phyloP scores from a whole-genome alignment of 441 rosid species.

The Arabidopsis lyrata region DNA sequence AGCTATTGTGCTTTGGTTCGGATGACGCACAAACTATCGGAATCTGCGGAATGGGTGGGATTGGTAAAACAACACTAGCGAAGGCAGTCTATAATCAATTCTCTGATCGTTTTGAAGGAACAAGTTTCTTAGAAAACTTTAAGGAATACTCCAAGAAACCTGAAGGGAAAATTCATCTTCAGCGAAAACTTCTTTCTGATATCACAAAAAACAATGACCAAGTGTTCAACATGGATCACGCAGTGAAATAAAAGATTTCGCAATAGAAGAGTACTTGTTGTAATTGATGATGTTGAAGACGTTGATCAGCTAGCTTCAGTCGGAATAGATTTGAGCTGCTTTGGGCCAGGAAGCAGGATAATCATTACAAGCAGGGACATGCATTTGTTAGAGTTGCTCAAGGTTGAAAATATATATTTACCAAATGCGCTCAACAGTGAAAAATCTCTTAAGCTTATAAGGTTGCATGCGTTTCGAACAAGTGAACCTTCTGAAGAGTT shows the following conservation, averaged over 20 bases:
- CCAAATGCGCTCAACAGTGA: neutral
- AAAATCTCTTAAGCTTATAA: slow-evolving; percentile 37
- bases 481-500: neutral
- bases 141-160: neutral
- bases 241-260: neutral
- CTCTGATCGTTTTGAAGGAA: slow-evolving; percentile 26
- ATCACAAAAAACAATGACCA: neutral
- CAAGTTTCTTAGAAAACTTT: slow-evolving; percentile 44
- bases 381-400: slow-evolving; percentile 24
- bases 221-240: neutral
- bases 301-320: neutral
- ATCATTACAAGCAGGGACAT: slow-evolving; percentile 43
- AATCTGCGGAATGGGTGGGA: slow-evolving; percentile 44
- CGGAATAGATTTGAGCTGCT: slow-evolving; percentile 19
- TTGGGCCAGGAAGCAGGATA: slow-evolving; percentile 48
- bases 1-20: neutral
- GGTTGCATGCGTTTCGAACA: slow-evolving; percentile 37
- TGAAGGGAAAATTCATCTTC: neutral
- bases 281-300: slow-evolving; percentile 45
- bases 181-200: slow-evolving; percentile 35
- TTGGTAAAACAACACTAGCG: slow-evolving; percentile 36
- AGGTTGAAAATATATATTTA: neutral
- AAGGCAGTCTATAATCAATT: neutral
- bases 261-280: slow-evolving; percentile 24
- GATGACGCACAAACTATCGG: slow-evolving; percentile 12